Percentiles rank a stretch among this genome's conserved stretches.
These are phyloP conservation scores for Yarrowia hollandica DNA, from an alignment of 805 yeast genomes.

Conservation along the genomic window DNA sequence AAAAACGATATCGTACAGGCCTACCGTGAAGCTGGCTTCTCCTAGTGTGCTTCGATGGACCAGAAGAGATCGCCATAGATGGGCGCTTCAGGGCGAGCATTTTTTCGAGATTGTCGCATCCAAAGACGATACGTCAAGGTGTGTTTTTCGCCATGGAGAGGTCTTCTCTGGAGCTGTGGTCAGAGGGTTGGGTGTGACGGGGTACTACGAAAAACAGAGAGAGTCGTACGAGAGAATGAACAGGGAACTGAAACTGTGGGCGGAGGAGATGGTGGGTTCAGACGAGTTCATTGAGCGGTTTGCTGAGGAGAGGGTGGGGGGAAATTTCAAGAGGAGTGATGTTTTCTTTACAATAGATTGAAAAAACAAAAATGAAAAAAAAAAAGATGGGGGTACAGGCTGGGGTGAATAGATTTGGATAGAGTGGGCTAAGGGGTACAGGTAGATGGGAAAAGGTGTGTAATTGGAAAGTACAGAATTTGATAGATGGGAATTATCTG, in stretches of 20 bases:
- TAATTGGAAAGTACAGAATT: no score
- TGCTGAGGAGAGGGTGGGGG: background rate
- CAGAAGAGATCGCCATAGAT: background rate
- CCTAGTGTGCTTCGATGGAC: background rate
- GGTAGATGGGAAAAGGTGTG: no score
- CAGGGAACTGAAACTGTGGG: background rate
- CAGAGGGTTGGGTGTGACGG: background rate
- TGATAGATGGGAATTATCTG: no score
- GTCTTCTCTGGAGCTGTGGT: background rate
- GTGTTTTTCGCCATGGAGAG: background rate
- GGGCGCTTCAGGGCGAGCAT: background rate
- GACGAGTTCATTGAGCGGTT: constrained; percentile 1
- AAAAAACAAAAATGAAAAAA: no score
- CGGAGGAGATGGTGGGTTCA: background rate
- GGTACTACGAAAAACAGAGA: background rate
- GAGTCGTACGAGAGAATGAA: background rate
- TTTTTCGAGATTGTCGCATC: background rate
- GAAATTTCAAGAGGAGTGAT: background rate
- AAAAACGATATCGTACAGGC: background rate
- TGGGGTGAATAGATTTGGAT: no score
- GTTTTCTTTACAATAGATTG: background rate
- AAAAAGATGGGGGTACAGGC: no score
- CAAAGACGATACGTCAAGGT: background rate
- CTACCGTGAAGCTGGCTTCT: background rate
- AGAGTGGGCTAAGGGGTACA: no score